Evolutionary conservation across 129 eudicot genomes (phyloP).

Genomic region (Lonicera japonica): DNA sequence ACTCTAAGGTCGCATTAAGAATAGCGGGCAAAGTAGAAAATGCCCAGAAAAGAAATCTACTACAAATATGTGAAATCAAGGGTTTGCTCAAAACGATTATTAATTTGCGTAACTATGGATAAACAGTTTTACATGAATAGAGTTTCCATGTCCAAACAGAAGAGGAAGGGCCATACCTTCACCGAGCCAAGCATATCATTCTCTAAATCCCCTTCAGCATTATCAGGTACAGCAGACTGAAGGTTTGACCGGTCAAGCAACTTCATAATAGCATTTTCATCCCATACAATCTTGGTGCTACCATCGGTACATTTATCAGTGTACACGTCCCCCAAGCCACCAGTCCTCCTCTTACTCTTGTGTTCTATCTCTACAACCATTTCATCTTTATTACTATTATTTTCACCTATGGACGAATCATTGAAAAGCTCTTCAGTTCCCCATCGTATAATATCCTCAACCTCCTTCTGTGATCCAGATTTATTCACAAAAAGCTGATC

Average conservation of each 20-base stretch:
- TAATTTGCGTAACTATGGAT: too few species aligned
- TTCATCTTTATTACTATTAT: constrained; percentile 38
- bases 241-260: constrained; percentile 87
- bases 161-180: constrained; percentile 41
- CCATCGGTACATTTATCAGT: constrained; percentile 85
- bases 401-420: constrained; percentile 48
- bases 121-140: too few species aligned
- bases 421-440: constrained; percentile 87
- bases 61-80: neutral
- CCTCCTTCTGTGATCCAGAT: constrained; percentile 88
- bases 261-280: constrained; percentile 69
- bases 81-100: neutral
- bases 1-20: too few species aligned
- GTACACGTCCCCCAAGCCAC: constrained; percentile 93
- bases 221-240: constrained; percentile 51
- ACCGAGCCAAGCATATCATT: constrained; percentile 98
- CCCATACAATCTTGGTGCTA: constrained; percentile 71
- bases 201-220: constrained; percentile 70
- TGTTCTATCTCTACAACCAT: constrained; percentile 43
- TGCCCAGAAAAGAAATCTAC: too few species aligned
- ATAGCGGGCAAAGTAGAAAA: too few species aligned
- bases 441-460: constrained; percentile 90
- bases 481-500: constrained; percentile 95
- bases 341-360: constrained; percentile 53
- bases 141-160: neutral